A percentile compares a stretch with the other conserved stretches of the same genome.
Evolutionary conservation across 1,284 basidiomycete genomes (phyloP).

Genomic region (Fomitopsis schrenkii): DNA sequence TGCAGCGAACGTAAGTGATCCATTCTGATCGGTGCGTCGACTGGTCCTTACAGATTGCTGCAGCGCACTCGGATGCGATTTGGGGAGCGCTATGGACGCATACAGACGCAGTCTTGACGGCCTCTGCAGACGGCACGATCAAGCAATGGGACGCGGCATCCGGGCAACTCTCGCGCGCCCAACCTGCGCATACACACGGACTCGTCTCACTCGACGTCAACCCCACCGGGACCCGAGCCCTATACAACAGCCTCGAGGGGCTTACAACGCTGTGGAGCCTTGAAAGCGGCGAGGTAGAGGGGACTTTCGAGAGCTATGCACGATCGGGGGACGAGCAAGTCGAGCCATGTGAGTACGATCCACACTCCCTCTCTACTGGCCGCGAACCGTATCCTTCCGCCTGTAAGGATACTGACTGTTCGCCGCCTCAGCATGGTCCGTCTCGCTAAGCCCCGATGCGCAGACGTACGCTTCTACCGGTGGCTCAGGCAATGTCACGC

Average conservation of each 20-base stretch:
- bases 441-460: slow-evolving; percentile 72
- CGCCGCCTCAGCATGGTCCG: slow-evolving; percentile 61
- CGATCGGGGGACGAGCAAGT: slow-evolving; percentile 46
- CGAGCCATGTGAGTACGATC: slow-evolving; percentile 62
- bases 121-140: slow-evolving; percentile 72
- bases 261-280: slow-evolving; percentile 72
- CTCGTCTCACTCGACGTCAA: slow-evolving; percentile 69
- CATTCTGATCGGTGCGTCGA: slow-evolving; percentile 2
- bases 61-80: slow-evolving; percentile 79
- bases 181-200: slow-evolving; percentile 70
- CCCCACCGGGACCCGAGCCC: slow-evolving; percentile 54
- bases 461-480: slow-evolving; percentile 78
- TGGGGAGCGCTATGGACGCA: slow-evolving; percentile 79
- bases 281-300: slow-evolving; percentile 51
- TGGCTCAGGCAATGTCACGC: slow-evolving; percentile 65
- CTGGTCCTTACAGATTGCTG: slow-evolving; percentile 8
- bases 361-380: not conserved
- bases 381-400: slow-evolving; percentile 1
- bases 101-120: slow-evolving; percentile 57
- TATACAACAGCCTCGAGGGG: slow-evolving; percentile 82
- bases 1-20: slow-evolving; percentile 63
- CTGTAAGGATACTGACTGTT: not conserved
- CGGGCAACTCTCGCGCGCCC: slow-evolving; percentile 60
- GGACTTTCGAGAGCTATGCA: slow-evolving; percentile 69
- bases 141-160: slow-evolving; percentile 65